These are phyloP conservation scores for Irpex sp. DNA, from an alignment of 1,284 basidiomycete genomes.

Conservation along the genomic window DNA sequence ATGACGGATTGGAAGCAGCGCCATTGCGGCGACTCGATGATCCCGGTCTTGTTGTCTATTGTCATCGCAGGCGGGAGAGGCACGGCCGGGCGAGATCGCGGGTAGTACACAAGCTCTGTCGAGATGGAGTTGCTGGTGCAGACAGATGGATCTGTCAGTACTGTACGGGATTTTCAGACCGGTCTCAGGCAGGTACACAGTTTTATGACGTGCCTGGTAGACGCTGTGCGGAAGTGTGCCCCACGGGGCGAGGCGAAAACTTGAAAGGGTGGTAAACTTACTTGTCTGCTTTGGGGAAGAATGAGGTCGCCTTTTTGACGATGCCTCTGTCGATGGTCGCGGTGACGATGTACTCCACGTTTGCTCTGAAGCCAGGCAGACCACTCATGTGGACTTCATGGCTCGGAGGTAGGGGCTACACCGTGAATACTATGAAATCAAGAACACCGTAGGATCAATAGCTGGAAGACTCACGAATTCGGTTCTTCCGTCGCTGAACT, in stretches of 20 bases:
- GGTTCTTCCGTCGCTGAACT: conserved; percentile 48
- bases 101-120: conserved; percentile 60
- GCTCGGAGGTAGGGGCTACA: conserved; percentile 52
- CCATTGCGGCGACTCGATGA: conserved; percentile 46
- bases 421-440: conserved; percentile 2
- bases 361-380: conserved; percentile 55
- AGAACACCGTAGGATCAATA: background rate
- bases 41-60: conserved; percentile 27
- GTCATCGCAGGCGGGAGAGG: conserved; percentile 46
- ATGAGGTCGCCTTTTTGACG: conserved; percentile 16
- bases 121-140: conserved; percentile 35
- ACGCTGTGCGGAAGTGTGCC: too few relatives aligned
- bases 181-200: too few relatives aligned
- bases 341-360: conserved; percentile 22
- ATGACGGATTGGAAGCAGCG: conserved; percentile 39
- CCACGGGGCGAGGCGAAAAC: too few relatives aligned
- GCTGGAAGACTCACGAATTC: conserved; percentile 44
- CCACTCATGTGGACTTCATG: conserved; percentile 60
- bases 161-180: too few relatives aligned
- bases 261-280: conserved; percentile 8
- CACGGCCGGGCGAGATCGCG: conserved; percentile 53
- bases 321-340: conserved; percentile 17
- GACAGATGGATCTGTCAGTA: too few relatives aligned
- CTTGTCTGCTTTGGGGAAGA: conserved; percentile 21
- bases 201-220: too few relatives aligned